Evolutionary conservation across 352 stramenopile species (phyloP).

Genomic region (Globisporangium yorkense): DNA sequence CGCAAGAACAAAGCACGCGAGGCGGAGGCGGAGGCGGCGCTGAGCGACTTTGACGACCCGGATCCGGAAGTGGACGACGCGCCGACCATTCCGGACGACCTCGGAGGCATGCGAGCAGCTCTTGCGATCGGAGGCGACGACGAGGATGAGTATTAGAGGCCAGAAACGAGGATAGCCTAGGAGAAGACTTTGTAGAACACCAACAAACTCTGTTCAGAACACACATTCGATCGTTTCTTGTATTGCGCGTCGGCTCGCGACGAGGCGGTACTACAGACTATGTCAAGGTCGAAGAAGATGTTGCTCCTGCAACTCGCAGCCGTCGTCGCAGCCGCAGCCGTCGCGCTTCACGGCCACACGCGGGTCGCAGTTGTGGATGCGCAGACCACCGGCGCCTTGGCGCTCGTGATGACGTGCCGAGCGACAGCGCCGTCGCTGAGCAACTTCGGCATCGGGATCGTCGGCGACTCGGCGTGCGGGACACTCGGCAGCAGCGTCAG

Average conservation of each 20-base stretch:
- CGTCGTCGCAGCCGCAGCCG: neutral
- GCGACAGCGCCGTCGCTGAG: neutral
- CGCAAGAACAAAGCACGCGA: neutral
- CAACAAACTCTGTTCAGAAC: too few relatives aligned
- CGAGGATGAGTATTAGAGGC: constrained; percentile 10
- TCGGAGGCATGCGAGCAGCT: constrained; percentile 17
- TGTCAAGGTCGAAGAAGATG: too few relatives aligned
- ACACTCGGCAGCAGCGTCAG: too few relatives aligned
- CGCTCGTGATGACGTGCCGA: neutral
- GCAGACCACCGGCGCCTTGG: neutral
- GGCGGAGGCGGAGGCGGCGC: neutral
- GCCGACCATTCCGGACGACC: constrained; percentile 37
- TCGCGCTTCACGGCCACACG: neutral
- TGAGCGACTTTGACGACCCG: constrained; percentile 57
- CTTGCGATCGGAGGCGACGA: neutral
- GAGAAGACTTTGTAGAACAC: too few relatives aligned
- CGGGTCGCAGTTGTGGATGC: neutral
- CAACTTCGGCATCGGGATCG: too few relatives aligned
- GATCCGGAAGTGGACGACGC: constrained; percentile 56
- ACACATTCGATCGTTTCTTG: too few relatives aligned
- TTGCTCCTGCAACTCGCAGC: neutral
- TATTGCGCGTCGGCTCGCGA: too few relatives aligned
- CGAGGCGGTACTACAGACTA: too few relatives aligned
- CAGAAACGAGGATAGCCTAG: neutral
- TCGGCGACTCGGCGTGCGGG: too few relatives aligned